Conservation (phyloP, 1,139 yeast genomes). For the Geotrichum aggregatum region DNA sequence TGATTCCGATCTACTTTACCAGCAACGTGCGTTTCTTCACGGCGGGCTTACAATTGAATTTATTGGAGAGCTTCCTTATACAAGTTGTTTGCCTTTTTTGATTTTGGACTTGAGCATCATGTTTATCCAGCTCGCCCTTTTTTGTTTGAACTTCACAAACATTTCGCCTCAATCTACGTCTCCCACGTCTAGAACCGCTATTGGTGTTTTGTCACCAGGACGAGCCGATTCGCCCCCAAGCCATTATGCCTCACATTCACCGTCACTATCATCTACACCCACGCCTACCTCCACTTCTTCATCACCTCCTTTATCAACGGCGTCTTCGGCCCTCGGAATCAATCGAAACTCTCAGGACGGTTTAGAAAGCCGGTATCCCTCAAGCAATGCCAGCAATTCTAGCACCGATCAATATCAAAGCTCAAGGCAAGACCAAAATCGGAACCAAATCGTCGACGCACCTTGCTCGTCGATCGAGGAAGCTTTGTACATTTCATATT, state of each 20-base stretch:
- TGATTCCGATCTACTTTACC: background rate
- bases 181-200: background rate
- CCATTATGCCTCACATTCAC: too few relatives aligned
- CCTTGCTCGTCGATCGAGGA: background rate
- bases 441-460: background rate
- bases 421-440: background rate
- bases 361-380: too few relatives aligned
- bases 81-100: constrained; percentile 27
- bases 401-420: background rate
- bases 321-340: background rate
- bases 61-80: constrained; percentile 32
- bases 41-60: constrained; percentile 39
- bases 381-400: background rate
- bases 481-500: constrained; percentile 19
- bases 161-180: background rate
- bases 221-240: too few relatives aligned
- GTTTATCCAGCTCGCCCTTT: constrained; percentile 28
- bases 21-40: constrained; percentile 26
- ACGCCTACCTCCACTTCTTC: background rate
- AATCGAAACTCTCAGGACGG: constrained; percentile 2
- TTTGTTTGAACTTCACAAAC: constrained; percentile 26
- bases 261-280: too few relatives aligned
- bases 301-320: background rate
- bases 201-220: too few relatives aligned
- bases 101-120: constrained; percentile 29